Conservation (phyloP, 805 yeast genomes). For the Ogataea sp. region DNA sequence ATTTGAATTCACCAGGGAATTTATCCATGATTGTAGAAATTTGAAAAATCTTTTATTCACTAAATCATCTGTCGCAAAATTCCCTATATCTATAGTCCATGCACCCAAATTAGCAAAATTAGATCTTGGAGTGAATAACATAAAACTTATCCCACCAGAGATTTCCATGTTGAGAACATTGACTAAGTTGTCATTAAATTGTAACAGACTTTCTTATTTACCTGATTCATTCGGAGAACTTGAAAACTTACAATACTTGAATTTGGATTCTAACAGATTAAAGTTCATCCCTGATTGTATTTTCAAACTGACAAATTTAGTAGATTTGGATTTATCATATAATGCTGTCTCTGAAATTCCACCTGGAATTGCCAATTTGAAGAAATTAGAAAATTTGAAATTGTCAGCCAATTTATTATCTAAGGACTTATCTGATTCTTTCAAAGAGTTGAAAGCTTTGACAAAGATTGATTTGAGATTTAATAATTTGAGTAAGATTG, state of each 20-base stretch:
- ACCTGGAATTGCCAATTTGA: constrained; percentile 46
- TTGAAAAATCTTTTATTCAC: constrained; percentile 61
- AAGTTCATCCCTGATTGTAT: constrained; percentile 57
- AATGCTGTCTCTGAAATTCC: constrained; percentile 64
- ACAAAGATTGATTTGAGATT: constrained; percentile 72
- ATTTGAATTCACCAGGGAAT: constrained; percentile 74
- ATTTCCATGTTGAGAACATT: constrained; percentile 46
- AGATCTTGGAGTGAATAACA: constrained; percentile 72
- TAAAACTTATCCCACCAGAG: constrained; percentile 52
- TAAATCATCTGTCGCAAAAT: constrained; percentile 60
- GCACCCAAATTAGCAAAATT: constrained; percentile 59
- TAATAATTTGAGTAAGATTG: constrained; percentile 50
- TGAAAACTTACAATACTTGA: constrained; percentile 47
- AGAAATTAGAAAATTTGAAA: constrained; percentile 58
- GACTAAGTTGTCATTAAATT: constrained; percentile 57
- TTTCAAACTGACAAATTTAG: constrained; percentile 47
- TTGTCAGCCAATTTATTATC: constrained; percentile 64
- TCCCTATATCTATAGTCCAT: constrained; percentile 67
- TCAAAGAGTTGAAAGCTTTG: constrained; percentile 46
- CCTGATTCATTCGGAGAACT: constrained; percentile 56
- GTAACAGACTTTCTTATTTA: constrained; percentile 59
- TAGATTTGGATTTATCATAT: constrained; percentile 73
- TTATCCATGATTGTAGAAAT: constrained; percentile 72
- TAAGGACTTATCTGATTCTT: constrained; percentile 41
- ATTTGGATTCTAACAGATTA: constrained; percentile 74